Base-by-base conservation (phyloP, 306 rosid genomes). In the Alnus rubra region DNA sequence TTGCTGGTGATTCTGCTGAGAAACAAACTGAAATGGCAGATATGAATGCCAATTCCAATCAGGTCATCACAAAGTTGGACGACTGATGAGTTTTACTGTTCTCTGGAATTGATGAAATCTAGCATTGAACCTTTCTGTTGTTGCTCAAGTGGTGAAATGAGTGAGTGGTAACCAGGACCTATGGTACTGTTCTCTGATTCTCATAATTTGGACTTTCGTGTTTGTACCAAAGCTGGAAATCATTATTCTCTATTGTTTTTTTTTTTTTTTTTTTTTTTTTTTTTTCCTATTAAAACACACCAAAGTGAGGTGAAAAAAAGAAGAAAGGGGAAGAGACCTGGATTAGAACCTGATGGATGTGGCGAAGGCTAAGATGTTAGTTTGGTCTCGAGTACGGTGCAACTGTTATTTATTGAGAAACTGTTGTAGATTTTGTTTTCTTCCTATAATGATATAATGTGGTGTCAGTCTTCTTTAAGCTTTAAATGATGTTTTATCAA, bases 391-490 rank as follows among this genome's bases (percentile, higher is more conserved):
- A 10, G 62, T 73, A 53, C 82, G 78, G 68, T 73, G 51, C 1
- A 74, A n/a, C 23, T 80, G 58, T 62, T 53, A 53, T 74, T 68
- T 64, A 64, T 23, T 71, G 81, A 71, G 77, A 54, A 50, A 76
- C 50, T 50, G 10, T 65, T 73, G 9, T 68, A 30, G 53, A 18
- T 15, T 15, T 65, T 7, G 19, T 56, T 56, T 56, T 8, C 56
- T 7, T 64, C 8, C 11, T 3, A 37, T 64, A 15, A 64, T 7
- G 9, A 4, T 3, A 37, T 64, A 15, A 64, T 7, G 9, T 64
- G 44, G 30, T 19, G 69, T 53, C 59, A 53, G 8, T 56, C 30
- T 19, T 28, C 59, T 53, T 42, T 16, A 53, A 1, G 59, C 1
- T 53, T 53, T 1, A 53, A 53, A 14, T 53, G n/a, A 56, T 9